phyloP scores from a whole-genome alignment of 148 eudicot genomes.

The Vaccinium vitisidaea region DNA sequence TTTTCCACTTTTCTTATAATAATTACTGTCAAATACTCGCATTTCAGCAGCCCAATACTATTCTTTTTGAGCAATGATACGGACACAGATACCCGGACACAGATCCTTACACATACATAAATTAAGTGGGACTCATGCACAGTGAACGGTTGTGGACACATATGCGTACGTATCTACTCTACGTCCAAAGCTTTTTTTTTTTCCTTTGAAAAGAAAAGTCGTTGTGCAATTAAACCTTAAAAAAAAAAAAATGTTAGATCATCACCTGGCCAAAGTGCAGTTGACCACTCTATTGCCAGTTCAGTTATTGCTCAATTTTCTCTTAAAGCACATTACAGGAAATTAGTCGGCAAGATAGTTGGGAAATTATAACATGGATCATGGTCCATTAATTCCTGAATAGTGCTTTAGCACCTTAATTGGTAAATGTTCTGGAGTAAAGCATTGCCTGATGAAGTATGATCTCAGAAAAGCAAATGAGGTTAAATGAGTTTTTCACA shows the following conservation, averaged over 20 bases:
- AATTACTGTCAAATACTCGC: too few relatives aligned
- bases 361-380: not conserved
- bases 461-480: not conserved
- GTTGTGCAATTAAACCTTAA: too few relatives aligned
- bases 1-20: too few relatives aligned
- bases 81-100: not conserved
- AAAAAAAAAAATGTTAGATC: not conserved
- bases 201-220: not conserved
- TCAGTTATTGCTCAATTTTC: not conserved
- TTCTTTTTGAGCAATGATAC: not conserved
- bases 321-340: not conserved
- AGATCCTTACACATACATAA: not conserved
- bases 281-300: not conserved
- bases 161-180: too few relatives aligned
- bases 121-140: not conserved
- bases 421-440: not conserved
- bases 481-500: not conserved
- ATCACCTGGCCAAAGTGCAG: not conserved
- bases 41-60: not conserved
- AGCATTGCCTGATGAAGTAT: not conserved
- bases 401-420: not conserved
- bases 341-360: not conserved
- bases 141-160: not conserved
- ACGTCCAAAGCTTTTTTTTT: not conserved
- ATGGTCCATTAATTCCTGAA: not conserved